phyloP scores from a whole-genome alignment of 2,329 filamentous ascomycete genomes.

The Aspergillus ustus region DNA sequence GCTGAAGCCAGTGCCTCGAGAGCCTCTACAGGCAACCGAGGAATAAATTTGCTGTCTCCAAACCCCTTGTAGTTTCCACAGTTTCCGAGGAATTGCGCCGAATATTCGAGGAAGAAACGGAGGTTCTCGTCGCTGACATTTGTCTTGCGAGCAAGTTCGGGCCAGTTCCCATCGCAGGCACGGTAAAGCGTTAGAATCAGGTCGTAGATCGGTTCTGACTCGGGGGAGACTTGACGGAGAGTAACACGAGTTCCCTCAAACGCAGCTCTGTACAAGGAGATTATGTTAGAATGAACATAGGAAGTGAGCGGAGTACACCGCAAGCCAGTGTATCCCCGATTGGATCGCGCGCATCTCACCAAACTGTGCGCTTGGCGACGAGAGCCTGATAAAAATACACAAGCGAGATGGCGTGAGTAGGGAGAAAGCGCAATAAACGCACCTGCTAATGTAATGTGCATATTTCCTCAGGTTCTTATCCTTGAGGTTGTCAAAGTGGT shows the following conservation, averaged over 20 bases:
- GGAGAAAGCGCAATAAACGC: slow-evolving; percentile 26
- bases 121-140: slow-evolving; percentile 68
- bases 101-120: slow-evolving; percentile 74
- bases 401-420: neutral
- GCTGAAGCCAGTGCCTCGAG: slow-evolving; percentile 68
- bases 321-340: neutral
- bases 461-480: slow-evolving; percentile 76
- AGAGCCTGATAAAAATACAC: neutral
- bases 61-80: slow-evolving; percentile 86
- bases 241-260: slow-evolving; percentile 78
- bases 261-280: slow-evolving; percentile 61
- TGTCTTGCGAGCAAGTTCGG: slow-evolving; percentile 66
- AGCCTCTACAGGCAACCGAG: slow-evolving; percentile 67
- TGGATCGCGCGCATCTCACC: neutral
- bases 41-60: slow-evolving; percentile 83
- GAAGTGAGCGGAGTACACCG: slow-evolving; percentile 6
- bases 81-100: slow-evolving; percentile 78
- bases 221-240: slow-evolving; percentile 79
- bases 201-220: slow-evolving; percentile 80
- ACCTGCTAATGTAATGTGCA: slow-evolving; percentile 86
- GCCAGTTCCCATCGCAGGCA: slow-evolving; percentile 71
- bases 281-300: slow-evolving; percentile 9
- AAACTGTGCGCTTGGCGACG: neutral
- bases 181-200: slow-evolving; percentile 76
- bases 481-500: slow-evolving; percentile 76